Percentiles rank a stretch among this genome's conserved stretches.
These are phyloP conservation scores for Geotrichum fermentans DNA, from an alignment of 1,139 yeast species.

Conservation along the genomic window DNA sequence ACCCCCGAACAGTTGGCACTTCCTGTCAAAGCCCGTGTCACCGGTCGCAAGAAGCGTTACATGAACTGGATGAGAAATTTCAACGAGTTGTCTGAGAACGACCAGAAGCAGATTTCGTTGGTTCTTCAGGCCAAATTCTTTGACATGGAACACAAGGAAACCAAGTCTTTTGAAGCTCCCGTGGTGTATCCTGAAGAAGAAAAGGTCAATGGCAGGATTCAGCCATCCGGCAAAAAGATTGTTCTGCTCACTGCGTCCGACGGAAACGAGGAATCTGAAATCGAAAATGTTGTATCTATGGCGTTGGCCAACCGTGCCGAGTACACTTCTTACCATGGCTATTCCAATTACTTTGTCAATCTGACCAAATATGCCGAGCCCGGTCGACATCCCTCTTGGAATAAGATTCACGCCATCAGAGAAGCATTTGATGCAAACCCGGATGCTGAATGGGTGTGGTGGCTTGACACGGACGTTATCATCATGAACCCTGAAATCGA, in stretches of 20 bases:
- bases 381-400: constrained; percentile 30
- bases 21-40: constrained; percentile 11
- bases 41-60: constrained; percentile 14
- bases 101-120: constrained; percentile 9
- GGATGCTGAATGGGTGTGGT: constrained; percentile 38
- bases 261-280: constrained; percentile 29
- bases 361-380: constrained; percentile 24
- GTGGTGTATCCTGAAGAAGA: constrained; percentile 11
- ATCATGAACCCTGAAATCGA: constrained; percentile 34
- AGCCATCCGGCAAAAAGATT: constrained; percentile 30
- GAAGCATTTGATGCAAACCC: constrained; percentile 32
- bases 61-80: constrained; percentile 16
- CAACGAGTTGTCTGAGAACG: constrained; percentile 3
- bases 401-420: constrained; percentile 33
- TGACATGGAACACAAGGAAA: constrained; percentile 17
- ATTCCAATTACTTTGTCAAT: constrained; percentile 32
- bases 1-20: constrained; percentile 7
- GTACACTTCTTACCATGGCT: constrained; percentile 34
- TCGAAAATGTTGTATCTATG: constrained; percentile 27
- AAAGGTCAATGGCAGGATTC: constrained; percentile 21
- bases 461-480: constrained; percentile 36
- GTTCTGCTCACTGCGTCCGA: constrained; percentile 35
- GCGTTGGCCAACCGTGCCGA: constrained; percentile 34
- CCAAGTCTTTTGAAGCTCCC: constrained; percentile 8
- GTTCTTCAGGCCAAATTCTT: constrained; percentile 13